These are phyloP conservation scores for Nowakowskiella sp. DNA, from an alignment of 192 early-diverging fungal genomes.

Conservation along the genomic window DNA sequence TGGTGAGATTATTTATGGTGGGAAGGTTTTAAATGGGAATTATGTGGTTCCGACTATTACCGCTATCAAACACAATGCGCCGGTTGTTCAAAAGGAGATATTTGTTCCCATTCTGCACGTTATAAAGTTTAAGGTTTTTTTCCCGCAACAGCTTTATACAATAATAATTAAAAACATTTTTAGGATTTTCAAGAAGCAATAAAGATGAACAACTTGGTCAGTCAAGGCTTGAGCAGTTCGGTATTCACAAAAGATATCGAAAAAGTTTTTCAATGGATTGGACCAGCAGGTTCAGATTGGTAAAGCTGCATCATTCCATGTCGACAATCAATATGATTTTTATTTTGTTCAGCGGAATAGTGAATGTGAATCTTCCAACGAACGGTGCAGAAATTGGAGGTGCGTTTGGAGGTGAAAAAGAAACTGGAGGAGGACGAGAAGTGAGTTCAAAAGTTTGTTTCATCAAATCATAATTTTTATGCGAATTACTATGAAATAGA, in stretches of 20 bases:
- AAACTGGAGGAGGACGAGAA: constrained; percentile 87
- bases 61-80: constrained; percentile 60
- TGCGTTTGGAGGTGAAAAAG: constrained; percentile 97
- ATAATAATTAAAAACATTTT: too few relatives aligned
- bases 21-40: constrained; percentile 75
- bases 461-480: background rate
- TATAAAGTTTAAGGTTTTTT: constrained; percentile 23
- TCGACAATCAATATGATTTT: background rate
- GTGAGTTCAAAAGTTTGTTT: background rate
- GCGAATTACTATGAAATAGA: constrained; percentile 24
- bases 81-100: constrained; percentile 84
- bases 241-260: constrained; percentile 75
- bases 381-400: constrained; percentile 96
- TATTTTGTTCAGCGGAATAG: constrained; percentile 28
- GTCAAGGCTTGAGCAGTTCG: constrained; percentile 76
- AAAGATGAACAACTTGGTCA: constrained; percentile 78
- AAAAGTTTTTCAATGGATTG: constrained; percentile 89
- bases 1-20: constrained; percentile 79
- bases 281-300: constrained; percentile 82
- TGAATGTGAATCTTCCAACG: constrained; percentile 94
- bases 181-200: constrained; percentile 80
- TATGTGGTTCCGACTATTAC: constrained; percentile 93
- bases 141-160: background rate
- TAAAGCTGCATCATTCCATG: constrained; percentile 31
- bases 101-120: constrained; percentile 75